Conservation (phyloP, 129 eudicot genomes). For the Silybum marianum region DNA sequence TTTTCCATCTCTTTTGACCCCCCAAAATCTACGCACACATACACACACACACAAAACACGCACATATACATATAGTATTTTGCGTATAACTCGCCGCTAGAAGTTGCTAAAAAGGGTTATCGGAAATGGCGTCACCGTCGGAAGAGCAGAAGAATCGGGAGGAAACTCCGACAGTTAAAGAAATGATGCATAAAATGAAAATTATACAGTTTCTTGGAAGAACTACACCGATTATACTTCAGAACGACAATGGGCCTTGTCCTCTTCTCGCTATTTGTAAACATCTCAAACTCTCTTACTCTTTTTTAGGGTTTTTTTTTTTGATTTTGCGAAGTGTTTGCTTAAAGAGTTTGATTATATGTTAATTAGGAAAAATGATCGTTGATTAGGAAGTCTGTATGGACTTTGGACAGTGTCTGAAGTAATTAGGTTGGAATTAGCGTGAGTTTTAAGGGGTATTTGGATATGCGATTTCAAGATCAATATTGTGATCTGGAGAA, state of each 20-base stretch:
- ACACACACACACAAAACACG: conserved; percentile 8
- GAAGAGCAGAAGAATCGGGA: conserved; percentile 39
- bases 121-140: conserved; percentile 42
- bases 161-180: conserved; percentile 29
- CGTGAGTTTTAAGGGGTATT: not conserved
- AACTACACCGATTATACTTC: conserved; percentile 76
- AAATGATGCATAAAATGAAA: conserved; percentile 74
- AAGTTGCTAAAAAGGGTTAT: conserved; percentile 10
- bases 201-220: conserved; percentile 69
- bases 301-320: conserved; percentile 46
- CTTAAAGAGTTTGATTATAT: not conserved
- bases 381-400: conserved; percentile 10
- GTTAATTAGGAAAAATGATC: conserved; percentile 18
- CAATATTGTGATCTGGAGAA: not conserved
- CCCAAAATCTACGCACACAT: conserved; percentile 16
- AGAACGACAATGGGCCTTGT: conserved; percentile 97
- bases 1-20: conserved; percentile 19
- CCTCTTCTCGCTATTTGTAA: conserved; percentile 97
- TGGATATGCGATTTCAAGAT: not conserved
- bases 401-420: not conserved
- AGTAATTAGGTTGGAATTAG: conserved; percentile 14
- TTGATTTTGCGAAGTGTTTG: not conserved
- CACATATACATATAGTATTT: conserved; percentile 23
- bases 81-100: not conserved
- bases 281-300: not conserved